Evolutionary conservation across 108 stramenopile species (phyloP), one percentile per base, ranked within the genome.

Genomic region (Craspedostauros australis): DNA sequence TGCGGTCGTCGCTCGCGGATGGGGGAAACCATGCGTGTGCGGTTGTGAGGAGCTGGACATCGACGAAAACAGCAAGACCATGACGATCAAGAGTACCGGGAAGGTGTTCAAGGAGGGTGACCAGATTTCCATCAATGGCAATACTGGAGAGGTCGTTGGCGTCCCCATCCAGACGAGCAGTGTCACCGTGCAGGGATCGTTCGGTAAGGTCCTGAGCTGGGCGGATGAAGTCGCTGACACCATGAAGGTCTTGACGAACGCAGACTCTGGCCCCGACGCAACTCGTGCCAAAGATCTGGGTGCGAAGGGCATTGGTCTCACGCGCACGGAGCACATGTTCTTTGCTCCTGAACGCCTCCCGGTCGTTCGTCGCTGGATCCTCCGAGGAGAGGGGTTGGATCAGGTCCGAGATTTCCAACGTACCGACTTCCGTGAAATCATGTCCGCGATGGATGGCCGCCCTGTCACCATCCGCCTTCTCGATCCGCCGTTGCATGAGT

Each of bases 21-120:
- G 87, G 91, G 91, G 91, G 36, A 89, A 89, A 67, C 87, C 87
- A 46, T 93, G 91, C 65, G 88, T 93, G 11, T 82, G 79, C 42
- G 91, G 91, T 21, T 80, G 79, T 64, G 71, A 68, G 30, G 81
- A 76, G 20, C 69, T 89, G 41, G 60, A 65, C 28, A 68, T 93
- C 31, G 67, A 80, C 54, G 72, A 75, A 34, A 46, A 52, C 28
- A 49, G 46, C 28, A 76, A 76, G 46, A 84, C 64, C 31, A 54
- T 89, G 48, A 77, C 58, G n/a, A 58, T 81, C 14, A 64, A 62
- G 27, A 61, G 50, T 8, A 67, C 76, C 29, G 75, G 69, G 8
- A 61, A 68, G 32, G 59, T 70, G n/a, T 82, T 93, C 38, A 66
- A 64, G 29, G 82, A 65, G 39, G 81, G 81, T 30, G 86, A 93